Evolutionary conservation across 495 filamentous ascomycete species (phyloP), one percentile per base, ranked within the genome.

Genomic region (Cairneyella variabilis): DNA sequence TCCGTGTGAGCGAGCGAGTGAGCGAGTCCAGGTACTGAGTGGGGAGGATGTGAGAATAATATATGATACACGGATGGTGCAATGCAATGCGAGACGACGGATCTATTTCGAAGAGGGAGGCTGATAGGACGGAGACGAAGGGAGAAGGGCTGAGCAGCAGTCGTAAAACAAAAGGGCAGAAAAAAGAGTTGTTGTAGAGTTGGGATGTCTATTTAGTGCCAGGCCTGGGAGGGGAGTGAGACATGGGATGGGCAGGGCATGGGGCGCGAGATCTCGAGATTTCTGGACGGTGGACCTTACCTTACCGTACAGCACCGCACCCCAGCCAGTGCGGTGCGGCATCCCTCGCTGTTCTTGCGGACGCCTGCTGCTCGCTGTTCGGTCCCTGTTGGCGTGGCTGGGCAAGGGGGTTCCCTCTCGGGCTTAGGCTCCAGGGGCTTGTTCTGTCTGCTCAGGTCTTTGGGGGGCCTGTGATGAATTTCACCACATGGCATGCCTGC

Each of bases 281-380:
- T n/a, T n/a, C n/a, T n/a, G n/a, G n/a, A n/a, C n/a, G n/a, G n/a
- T n/a, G n/a, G n/a, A n/a, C n/a, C n/a, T n/a, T n/a, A n/a, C n/a
- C n/a, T n/a, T n/a, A n/a, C n/a, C n/a, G n/a, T n/a, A n/a, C n/a
- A n/a, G n/a, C n/a, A n/a, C n/a, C n/a, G n/a, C n/a, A n/a, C n/a
- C n/a, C n/a, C 28, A 32, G 6, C 6, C 28, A 32, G 28, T 7
- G 28, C 28, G 6, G 28, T 32, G 28, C 28, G 14, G 28, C 14
- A 36, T 48, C 32, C 34, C 18, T 50, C 48, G 48, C 48, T 40
- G 48, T 30, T 51, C 34, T 42, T 28, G 7, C 36, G 23, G 34
- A 40, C 27, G 34, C 12, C 17, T 5, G 10, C 21, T 47, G 26
- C 14, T 32, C 28, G 28, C 6, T 32, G 14, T 32, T 14, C 14